Evolutionary conservation across 1,284 basidiomycete species (phyloP), one percentile per base, ranked within the genome.

Genomic region (Ceratobasidium sp.): DNA sequence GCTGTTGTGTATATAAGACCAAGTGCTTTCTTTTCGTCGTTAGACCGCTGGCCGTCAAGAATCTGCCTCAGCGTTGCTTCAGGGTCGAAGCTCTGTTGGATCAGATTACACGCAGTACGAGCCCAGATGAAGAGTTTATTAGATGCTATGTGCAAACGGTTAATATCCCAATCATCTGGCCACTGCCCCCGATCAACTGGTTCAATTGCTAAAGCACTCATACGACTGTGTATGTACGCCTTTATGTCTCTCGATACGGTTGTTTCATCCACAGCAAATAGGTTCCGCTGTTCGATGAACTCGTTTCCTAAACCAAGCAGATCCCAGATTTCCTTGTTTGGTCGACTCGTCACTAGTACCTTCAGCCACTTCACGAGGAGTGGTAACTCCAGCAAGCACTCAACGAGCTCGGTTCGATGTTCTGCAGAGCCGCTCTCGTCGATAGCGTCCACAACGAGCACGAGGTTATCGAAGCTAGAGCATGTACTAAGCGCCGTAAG

Each of bases 321-420:
- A 1, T 33, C n/a, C 23, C 57, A 71, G 13, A 78, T 48, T 6
- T 74, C 52, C 7, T 66, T 13, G 33, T 74, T 73, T 15, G 70
- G 69, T 4, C 77, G 77, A 28, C 77, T 78, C 12, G 77, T 78
- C n/a, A 79, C 61, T 38, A 79, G 20, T 26, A 79, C 40, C 42
- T 76, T 67, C 10, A 79, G 42, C 23, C 56, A 64, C 9, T 46
- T 26, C 15, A 46, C 54, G 17, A 61, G 38, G 6, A 23, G 12
- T 10, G 70, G 50, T 12, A 71, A 33, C 40, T 44, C n/a, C 17
- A 61, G 48, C 9, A 70, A 28, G 23, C n/a, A 52, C 2, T 4
- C 17, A 7, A 69, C 33, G 0, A 77, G 67, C 7, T 26, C 38
- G 6, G 9, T 50, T 15, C 66, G 65, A 33, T 50, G 68, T 50